Base-by-base conservation (phyloP, 2,329 filamentous ascomycete genomes). In the Xylaria sp. region DNA sequence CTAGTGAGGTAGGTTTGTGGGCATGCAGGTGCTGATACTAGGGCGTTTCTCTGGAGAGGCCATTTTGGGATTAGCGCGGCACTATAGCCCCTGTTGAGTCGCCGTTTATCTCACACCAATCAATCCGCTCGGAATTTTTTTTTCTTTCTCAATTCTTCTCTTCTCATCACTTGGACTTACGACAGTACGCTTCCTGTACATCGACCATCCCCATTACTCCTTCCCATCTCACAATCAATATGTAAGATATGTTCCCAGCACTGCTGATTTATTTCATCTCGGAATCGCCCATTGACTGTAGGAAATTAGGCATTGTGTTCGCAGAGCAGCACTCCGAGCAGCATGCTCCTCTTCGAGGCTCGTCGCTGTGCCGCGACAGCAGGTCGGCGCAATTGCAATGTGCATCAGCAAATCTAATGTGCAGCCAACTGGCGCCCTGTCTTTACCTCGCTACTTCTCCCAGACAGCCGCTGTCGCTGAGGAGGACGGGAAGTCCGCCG, bases 321-420 rank as follows among this genome's bases (percentile, higher is more conserved):
- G 77, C 60, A 77, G 78, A 67, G 76, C 76, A 59, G 77, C 75
- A 66, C 71, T 76, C 44, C 71, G 77, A 64, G 77, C 77, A 69
- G 76, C 73, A 68, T 76, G 74, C 72, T 76, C 75, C 60, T 75
- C 75, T 42, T 69, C 75, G 29, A 69, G 68, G 47, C 68, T 71
- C 27, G 72, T 73, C 55, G 72, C 74, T 71, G 72, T 72, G 54
- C 76, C 76, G 29, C 74, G 75, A 37, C 76, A 77, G 72, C 76
- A 76, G 66, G 57, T 77, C 62, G 73, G 72, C 51, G 74, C 75
- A 42, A 73, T 76, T 62, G 76, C 74, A 40, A 65, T 76, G 71
- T 73, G 72, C 12, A 63, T 76, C 50, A 72, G 73, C 75, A 78
- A 76, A 60, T 69, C 70, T 54, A 76, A 70, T 57, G 55, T 57